Evolutionary conservation across 2,329 filamentous ascomycete species (phyloP).

Genomic region (Fusarium praegraminearum): DNA sequence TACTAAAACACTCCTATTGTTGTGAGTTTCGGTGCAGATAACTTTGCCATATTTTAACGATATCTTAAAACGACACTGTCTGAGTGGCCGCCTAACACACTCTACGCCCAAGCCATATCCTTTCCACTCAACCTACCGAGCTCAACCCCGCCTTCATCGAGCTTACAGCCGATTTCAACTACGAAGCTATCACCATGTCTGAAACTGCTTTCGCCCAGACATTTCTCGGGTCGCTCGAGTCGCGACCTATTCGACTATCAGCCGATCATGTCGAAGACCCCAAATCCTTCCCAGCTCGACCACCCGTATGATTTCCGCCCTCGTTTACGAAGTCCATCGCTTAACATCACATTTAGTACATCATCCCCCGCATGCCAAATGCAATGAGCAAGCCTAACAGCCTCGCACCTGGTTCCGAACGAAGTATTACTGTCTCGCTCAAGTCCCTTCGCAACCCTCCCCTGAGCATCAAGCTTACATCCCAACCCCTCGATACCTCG

Average conservation of each 20-base stretch:
- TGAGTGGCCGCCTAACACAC: neutral
- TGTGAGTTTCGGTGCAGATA: neutral
- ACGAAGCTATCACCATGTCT: constrained; percentile 67
- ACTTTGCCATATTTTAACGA: neutral
- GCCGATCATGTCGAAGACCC: constrained; percentile 92
- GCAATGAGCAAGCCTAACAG: constrained; percentile 63
- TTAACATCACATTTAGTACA: constrained; percentile 65
- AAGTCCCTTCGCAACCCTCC: constrained; percentile 83
- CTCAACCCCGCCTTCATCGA: constrained; percentile 44
- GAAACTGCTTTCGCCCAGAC: constrained; percentile 86
- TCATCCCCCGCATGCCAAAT: constrained; percentile 75
- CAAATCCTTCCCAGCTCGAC: constrained; percentile 78
- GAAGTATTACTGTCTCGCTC: constrained; percentile 69
- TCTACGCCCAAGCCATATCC: neutral
- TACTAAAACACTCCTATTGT: neutral
- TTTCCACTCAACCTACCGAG: constrained; percentile 6
- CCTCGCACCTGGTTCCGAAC: constrained; percentile 65
- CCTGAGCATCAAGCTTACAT: constrained; percentile 74
- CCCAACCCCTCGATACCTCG: constrained; percentile 75
- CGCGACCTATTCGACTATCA: constrained; percentile 82
- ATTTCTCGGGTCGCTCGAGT: constrained; percentile 84
- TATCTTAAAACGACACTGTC: too few relatives aligned
- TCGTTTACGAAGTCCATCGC: neutral
- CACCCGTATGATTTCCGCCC: constrained; percentile 69
- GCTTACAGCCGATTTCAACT: constrained; percentile 7